These are phyloP conservation scores for Cichorium intybus DNA, from an alignment of 140 eudicot species.

Conservation along the genomic window DNA sequence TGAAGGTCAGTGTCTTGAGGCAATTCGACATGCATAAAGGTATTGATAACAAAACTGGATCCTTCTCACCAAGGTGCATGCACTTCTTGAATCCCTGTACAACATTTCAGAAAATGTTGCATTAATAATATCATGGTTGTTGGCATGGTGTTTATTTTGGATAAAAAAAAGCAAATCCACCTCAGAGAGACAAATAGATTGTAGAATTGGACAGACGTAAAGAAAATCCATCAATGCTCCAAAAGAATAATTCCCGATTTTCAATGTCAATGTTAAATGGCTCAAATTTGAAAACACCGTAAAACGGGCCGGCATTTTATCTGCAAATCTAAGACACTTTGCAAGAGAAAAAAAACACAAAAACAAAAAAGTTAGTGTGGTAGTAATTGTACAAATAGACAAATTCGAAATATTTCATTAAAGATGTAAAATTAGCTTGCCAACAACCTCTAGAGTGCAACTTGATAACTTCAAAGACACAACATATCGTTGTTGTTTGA, in stretches of 20 bases:
- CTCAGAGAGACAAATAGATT: background rate
- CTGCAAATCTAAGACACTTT: background rate
- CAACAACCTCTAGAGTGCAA: constrained; percentile 45
- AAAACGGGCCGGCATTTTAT: background rate
- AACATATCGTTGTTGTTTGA: constrained; percentile 33
- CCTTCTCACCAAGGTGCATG: constrained; percentile 23
- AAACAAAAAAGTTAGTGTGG: background rate
- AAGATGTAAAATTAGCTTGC: background rate
- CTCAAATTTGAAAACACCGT: background rate
- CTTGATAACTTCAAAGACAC: constrained; percentile 34
- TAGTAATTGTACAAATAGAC: background rate
- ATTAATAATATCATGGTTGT: background rate
- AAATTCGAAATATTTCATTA: background rate
- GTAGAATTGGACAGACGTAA: background rate
- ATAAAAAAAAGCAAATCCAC: background rate
- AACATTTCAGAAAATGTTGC: no score
- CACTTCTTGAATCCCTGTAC: background rate
- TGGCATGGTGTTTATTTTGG: background rate
- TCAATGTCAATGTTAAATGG: background rate
- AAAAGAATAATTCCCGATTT: background rate
- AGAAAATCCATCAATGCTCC: background rate
- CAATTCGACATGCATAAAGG: constrained; percentile 39
- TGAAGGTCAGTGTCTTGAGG: constrained; percentile 42
- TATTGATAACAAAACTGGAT: constrained; percentile 21
- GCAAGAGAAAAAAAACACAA: no score